Percentiles rank a stretch among this genome's conserved stretches.
These are phyloP conservation scores for Pythium plurisporium DNA, from an alignment of 352 stramenopile genomes.

Conservation along the genomic window DNA sequence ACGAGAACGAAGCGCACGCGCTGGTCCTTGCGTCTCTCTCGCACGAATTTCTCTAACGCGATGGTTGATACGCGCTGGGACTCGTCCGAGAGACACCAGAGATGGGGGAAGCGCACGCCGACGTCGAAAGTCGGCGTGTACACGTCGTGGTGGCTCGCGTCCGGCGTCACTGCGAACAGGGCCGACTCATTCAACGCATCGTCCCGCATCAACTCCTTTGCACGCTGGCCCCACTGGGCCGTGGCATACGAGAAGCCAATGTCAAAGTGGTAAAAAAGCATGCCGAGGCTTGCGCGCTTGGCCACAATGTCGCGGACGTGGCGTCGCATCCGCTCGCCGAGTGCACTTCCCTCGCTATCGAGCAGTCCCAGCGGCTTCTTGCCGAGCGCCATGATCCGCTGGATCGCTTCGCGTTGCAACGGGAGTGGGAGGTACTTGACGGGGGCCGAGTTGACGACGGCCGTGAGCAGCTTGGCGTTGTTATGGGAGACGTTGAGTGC, in stretches of 20 bases:
- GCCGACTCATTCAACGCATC: conserved; percentile 42
- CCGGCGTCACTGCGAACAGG: neutral
- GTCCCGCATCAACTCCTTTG: conserved; percentile 63
- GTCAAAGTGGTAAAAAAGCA: conserved; percentile 88
- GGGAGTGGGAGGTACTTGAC: conserved; percentile 51
- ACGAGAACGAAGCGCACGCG: conserved; percentile 56
- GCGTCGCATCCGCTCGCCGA: conserved; percentile 53
- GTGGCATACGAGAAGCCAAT: conserved; percentile 75
- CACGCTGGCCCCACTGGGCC: conserved; percentile 33
- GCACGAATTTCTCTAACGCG: conserved; percentile 28
- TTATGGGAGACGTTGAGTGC: conserved; percentile 81
- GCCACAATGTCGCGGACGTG: conserved; percentile 60
- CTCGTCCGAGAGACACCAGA: conserved; percentile 36
- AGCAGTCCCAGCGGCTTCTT: conserved; percentile 62
- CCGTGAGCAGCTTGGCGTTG: conserved; percentile 56
- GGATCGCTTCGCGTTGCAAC: conserved; percentile 57
- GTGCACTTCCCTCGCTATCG: conserved; percentile 33
- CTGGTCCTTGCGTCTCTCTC: conserved; percentile 11
- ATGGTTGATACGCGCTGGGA: conserved; percentile 42
- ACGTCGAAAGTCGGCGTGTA: conserved; percentile 45
- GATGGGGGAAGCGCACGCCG: conserved; percentile 63
- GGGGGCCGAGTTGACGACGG: conserved; percentile 56
- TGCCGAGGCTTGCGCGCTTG: conserved; percentile 50
- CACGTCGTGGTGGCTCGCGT: conserved; percentile 18
- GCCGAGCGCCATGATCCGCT: conserved; percentile 61